A percentile compares a stretch with the other conserved stretches of the same genome.
Conservation (phyloP, 192 early-diverging fungal species). For the Coemansia sp. region DNA sequence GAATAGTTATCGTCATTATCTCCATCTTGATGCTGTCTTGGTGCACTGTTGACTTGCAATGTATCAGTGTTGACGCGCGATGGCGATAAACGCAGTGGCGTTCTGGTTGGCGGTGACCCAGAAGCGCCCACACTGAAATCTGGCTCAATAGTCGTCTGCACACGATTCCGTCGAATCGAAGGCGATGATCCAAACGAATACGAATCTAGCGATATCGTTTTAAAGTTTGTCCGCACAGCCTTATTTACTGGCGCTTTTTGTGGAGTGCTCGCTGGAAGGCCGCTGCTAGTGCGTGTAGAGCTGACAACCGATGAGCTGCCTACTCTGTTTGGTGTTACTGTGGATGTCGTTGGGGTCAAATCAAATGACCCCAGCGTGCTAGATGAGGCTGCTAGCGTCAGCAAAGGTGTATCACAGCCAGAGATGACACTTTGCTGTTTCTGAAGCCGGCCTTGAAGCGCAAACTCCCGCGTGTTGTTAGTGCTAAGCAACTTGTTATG, state of each 20-base stretch:
- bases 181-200: slow-evolving; percentile 43
- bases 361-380: not conserved
- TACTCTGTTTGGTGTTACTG: not conserved
- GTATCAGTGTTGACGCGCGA: slow-evolving; percentile 11
- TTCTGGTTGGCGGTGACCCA: slow-evolving; percentile 6
- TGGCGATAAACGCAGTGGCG: slow-evolving; percentile 18
- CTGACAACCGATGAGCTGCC: not conserved
- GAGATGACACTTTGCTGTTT: slow-evolving; percentile 7
- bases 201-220: slow-evolving; percentile 71
- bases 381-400: slow-evolving; percentile 8
- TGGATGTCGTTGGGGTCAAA: slow-evolving; percentile 2
- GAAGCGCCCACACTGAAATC: slow-evolving; percentile 33
- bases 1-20: not conserved
- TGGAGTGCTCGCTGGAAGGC: slow-evolving; percentile 9
- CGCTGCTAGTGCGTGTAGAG: not conserved
- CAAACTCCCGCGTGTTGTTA: slow-evolving; percentile 73
- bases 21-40: not conserved
- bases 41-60: not conserved
- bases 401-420: not conserved
- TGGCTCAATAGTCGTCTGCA: slow-evolving; percentile 35
- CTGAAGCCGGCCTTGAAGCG: slow-evolving; percentile 56
- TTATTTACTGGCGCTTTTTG: slow-evolving; percentile 66
- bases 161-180: slow-evolving; percentile 27
- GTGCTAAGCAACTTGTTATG: slow-evolving; percentile 66
- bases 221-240: slow-evolving; percentile 85